A percentile compares a stretch with the other conserved stretches of the same genome.
Conservation (phyloP, 2,329 filamentous ascomycete species). For the Chlorencoelia australis region DNA sequence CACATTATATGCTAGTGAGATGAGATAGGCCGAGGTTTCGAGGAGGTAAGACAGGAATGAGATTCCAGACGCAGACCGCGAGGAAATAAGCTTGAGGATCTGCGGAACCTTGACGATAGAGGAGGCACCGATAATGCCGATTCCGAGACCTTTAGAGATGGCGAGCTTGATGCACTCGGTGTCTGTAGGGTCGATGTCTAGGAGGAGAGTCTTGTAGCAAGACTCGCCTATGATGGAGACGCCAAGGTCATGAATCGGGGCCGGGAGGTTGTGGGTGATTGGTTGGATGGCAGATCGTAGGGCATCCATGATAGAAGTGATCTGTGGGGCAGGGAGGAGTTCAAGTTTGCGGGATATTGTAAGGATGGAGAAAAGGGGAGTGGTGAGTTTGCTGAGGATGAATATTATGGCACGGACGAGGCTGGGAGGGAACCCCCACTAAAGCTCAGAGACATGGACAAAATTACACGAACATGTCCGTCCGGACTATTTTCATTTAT, state of each 20-base stretch:
- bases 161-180: constrained; percentile 77
- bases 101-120: constrained; percentile 94
- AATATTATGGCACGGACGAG: too few relatives aligned
- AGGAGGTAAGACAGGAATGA: constrained; percentile 87
- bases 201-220: constrained; percentile 80
- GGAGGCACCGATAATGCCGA: constrained; percentile 85
- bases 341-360: too few relatives aligned
- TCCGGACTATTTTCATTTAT: too few relatives aligned
- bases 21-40: constrained; percentile 80
- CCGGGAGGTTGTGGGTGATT: constrained; percentile 63
- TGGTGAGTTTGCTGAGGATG: too few relatives aligned
- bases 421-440: too few relatives aligned
- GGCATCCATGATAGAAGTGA: constrained; percentile 53
- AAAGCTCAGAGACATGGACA: too few relatives aligned
- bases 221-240: constrained; percentile 68
- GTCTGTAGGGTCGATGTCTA: constrained; percentile 72
- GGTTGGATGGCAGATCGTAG: constrained; percentile 52
- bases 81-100: constrained; percentile 81
- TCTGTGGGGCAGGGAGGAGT: too few relatives aligned
- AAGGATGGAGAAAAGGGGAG: too few relatives aligned
- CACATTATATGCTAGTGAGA: constrained; percentile 84
- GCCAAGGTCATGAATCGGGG: constrained; percentile 63
- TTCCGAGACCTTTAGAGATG: constrained; percentile 83
- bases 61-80: constrained; percentile 72
- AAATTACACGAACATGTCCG: too few relatives aligned